phyloP scores from a whole-genome alignment of 345 rosid genomes.

The Syzygium grande region DNA sequence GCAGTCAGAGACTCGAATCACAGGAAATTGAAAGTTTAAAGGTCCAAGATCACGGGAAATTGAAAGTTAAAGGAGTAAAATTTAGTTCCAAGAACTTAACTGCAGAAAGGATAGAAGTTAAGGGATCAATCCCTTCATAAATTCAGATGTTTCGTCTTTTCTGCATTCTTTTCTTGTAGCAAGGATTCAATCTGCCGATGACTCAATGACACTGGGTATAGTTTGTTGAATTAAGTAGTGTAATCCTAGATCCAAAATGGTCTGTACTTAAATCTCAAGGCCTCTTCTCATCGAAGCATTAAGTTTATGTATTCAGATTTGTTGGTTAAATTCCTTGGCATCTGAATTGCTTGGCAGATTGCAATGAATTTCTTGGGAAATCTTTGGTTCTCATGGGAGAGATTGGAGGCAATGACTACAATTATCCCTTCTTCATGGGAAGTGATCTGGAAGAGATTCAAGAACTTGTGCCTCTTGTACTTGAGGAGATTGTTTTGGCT shows the following conservation, averaged over 20 bases:
- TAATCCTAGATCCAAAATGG: background rate
- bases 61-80: background rate
- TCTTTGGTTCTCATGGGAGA: conserved; percentile 49
- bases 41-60: background rate
- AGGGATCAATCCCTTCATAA: background rate
- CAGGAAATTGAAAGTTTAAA: background rate
- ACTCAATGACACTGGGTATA: background rate
- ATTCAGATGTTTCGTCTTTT: background rate
- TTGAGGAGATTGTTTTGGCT: conserved; percentile 20
- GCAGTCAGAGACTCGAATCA: background rate
- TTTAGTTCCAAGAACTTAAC: background rate
- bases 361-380: conserved; percentile 12
- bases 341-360: conserved; percentile 5
- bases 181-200: background rate
- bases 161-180: background rate
- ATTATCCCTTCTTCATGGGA: conserved; percentile 13
- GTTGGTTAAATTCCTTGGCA: background rate
- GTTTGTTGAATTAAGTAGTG: background rate
- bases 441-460: conserved; percentile 8
- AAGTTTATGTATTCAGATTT: background rate
- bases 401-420: conserved; percentile 51
- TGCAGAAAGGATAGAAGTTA: background rate
- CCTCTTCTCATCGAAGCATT: background rate
- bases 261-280: background rate
- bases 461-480: conserved; percentile 22